Percentiles rank a stretch among this genome's conserved stretches.
phyloP scores from a whole-genome alignment of 768 basidiomycete genomes.

The Boletus sp. region DNA sequence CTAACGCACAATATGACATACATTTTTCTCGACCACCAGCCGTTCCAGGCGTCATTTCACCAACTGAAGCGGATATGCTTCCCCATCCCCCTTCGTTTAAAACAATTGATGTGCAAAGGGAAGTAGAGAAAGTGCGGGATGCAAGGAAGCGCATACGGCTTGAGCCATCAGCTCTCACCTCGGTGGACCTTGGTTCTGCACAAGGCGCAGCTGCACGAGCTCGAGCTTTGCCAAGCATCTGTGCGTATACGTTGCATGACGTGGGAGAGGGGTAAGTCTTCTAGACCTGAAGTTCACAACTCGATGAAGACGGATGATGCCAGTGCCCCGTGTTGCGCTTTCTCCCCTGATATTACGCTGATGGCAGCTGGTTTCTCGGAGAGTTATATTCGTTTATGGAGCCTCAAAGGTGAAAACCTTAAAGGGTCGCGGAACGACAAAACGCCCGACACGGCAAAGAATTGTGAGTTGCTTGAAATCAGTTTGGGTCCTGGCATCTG shows the following conservation, averaged over 20 bases:
- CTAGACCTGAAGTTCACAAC: neutral
- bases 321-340: constrained; percentile 82
- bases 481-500: neutral
- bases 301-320: constrained; percentile 11
- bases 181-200: constrained; percentile 55
- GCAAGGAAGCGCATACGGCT: constrained; percentile 88
- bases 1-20: constrained; percentile 63
- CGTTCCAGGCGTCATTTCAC: constrained; percentile 58
- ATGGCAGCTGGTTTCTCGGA: constrained; percentile 96
- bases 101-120: constrained; percentile 83
- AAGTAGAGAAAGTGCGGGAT: constrained; percentile 87
- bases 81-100: constrained; percentile 85
- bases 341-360: constrained; percentile 87
- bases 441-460: constrained; percentile 59
- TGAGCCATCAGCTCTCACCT: constrained; percentile 66
- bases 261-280: constrained; percentile 83
- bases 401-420: constrained; percentile 86
- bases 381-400: constrained; percentile 95
- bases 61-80: constrained; percentile 67
- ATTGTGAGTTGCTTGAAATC: constrained; percentile 48
- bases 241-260: constrained; percentile 93
- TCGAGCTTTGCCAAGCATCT: constrained; percentile 85
- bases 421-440: constrained; percentile 78
- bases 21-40: constrained; percentile 49
- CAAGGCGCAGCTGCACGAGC: constrained; percentile 55